A percentile compares a stretch with the other conserved stretches of the same genome.
Conservation (phyloP, 768 basidiomycete species). For the Filobasidium wieringae region DNA sequence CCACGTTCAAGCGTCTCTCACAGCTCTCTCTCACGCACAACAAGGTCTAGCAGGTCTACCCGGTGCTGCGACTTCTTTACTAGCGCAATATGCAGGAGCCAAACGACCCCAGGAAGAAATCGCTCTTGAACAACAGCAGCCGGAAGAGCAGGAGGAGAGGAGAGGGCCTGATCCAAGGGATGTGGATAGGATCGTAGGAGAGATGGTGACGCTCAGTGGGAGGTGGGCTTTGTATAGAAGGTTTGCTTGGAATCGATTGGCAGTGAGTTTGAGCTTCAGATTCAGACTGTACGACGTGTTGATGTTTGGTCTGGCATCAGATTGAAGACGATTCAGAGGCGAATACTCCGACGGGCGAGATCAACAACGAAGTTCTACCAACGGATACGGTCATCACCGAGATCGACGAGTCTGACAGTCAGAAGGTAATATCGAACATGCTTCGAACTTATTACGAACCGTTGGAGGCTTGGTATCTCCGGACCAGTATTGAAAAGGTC, state of each 20-base stretch:
- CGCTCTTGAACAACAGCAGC: slow-evolving; percentile 17
- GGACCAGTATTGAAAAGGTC: slow-evolving; percentile 78
- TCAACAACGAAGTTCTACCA: too few relatives aligned
- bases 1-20: slow-evolving; percentile 22
- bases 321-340: not conserved
- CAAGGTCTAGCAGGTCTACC: slow-evolving; percentile 27
- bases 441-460: slow-evolving; percentile 69
- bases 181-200: slow-evolving; percentile 78
- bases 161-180: slow-evolving; percentile 68
- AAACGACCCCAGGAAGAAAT: slow-evolving; percentile 36
- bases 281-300: too few relatives aligned
- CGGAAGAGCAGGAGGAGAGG: slow-evolving; percentile 35
- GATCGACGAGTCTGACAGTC: slow-evolving; percentile 36
- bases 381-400: not conserved
- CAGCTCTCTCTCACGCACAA: slow-evolving; percentile 18
- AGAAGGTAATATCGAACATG: slow-evolving; percentile 52
- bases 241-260: slow-evolving; percentile 65
- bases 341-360: not conserved
- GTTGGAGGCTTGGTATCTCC: slow-evolving; percentile 82
- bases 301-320: too few relatives aligned
- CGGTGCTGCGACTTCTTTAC: slow-evolving; percentile 22
- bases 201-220: slow-evolving; percentile 77
- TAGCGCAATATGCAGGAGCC: slow-evolving; percentile 31
- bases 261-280: slow-evolving; percentile 49
- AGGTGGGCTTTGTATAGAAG: slow-evolving; percentile 84